Evolutionary conservation across 306 rosid species (phyloP), one percentile per base, ranked within the genome.

Genomic region (Dalbergia cultrata): DNA sequence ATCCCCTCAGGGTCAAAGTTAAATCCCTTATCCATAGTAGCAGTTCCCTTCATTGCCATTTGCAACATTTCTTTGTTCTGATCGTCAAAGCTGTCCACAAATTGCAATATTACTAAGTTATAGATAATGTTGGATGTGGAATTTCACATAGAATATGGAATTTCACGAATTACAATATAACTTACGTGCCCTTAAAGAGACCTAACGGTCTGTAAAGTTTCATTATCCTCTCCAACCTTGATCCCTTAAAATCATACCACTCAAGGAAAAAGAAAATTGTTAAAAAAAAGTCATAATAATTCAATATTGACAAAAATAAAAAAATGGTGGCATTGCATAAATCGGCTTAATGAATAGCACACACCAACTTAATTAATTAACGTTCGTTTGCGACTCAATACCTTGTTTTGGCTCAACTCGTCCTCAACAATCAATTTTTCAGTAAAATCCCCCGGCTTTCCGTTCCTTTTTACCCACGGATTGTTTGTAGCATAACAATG

Each of bases 21-120:
- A 45, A 83, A 85, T n/a, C 5, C 22, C 1, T 58, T 64, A 19
- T 53, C 43, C 6, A 75, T 76, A 13, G 10, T 47, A 13, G 4
- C 61, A 26, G 44, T 35, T 43, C 13, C 76, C 64, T 54, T 81
- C 33, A 74, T 50, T 19, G 26, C 65, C 52, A 8, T 37, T 26
- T 72, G 33, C 11, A 89, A 65, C n/a, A 45, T 78, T 50, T 88
- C 84, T 6, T 85, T 39, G 71, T 88, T 84, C 13, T 37, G 63
- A 66, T 88, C 90, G 4, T 84, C 85, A 77, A 86, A 86, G 7
- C 90, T 87, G 62, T 71, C 11, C 8, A n/a, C 57, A 37, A 58
- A 41, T n/a, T 21, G 37, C 49, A 31, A 21, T 21, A 50, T 5
- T 44, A 12, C n/a, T 7, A n/a, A 37, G 5, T 14, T 37, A 17